Percentiles rank a stretch among this genome's conserved stretches.
Conservation (phyloP, 192 early-diverging fungal genomes). For the Polychytrium aggregatum region DNA sequence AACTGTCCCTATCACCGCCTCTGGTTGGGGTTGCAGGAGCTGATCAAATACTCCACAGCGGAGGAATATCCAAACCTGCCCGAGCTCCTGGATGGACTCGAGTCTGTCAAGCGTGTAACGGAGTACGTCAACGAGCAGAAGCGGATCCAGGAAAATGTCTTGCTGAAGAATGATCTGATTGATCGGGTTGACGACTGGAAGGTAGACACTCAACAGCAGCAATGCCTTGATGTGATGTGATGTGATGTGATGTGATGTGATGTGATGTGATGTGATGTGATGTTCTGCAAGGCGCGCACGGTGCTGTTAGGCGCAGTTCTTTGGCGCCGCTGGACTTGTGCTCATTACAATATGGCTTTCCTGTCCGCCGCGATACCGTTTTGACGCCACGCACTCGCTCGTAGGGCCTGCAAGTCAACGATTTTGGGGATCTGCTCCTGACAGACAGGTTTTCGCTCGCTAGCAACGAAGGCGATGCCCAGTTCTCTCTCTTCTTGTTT, state of each 20-base stretch:
- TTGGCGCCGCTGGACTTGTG: no score
- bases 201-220: no score
- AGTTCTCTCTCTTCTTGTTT: slow-evolving; percentile 84
- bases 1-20: slow-evolving; percentile 1
- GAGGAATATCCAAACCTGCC: slow-evolving; percentile 26
- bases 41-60: slow-evolving; percentile 27
- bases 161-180: slow-evolving; percentile 67
- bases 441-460: slow-evolving; percentile 80
- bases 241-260: no score
- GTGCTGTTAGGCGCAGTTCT: no score
- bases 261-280: no score
- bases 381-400: no score
- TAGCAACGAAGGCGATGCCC: slow-evolving; percentile 64
- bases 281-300: no score
- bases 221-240: no score
- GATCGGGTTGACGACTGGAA: slow-evolving; percentile 88
- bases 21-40: slow-evolving; percentile 15
- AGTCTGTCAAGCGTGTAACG: slow-evolving; percentile 72
- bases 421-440: slow-evolving; percentile 73
- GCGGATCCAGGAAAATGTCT: slow-evolving; percentile 78
- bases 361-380: no score
- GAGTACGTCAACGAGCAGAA: slow-evolving; percentile 85
- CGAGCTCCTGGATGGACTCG: slow-evolving; percentile 55
- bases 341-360: no score
- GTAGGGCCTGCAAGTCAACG: slow-evolving; percentile 54